Evolutionary conservation across 495 filamentous ascomycete species (phyloP).

Genomic region (Monascus purpureus): DNA sequence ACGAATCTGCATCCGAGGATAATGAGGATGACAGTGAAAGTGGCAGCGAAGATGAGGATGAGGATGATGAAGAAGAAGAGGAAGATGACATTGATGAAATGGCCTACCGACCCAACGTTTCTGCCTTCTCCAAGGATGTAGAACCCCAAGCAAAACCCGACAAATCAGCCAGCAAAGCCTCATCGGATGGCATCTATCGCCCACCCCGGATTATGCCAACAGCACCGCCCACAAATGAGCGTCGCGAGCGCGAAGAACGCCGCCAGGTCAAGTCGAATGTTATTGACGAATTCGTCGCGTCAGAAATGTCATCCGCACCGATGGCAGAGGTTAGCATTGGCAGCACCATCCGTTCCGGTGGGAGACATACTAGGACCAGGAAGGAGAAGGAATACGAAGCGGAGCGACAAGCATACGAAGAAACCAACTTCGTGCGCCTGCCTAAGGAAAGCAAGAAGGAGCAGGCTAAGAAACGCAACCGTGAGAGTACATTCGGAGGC

Average conservation of each 20-base stretch:
- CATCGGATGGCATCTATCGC: constrained; percentile 54
- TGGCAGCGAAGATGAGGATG: constrained; percentile 21
- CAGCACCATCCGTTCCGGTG: constrained; percentile 58
- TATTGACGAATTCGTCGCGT: constrained; percentile 72
- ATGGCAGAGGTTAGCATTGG: constrained; percentile 72
- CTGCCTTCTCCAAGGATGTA: constrained; percentile 36
- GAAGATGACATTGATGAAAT: constrained; percentile 45
- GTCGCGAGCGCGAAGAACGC: constrained; percentile 38
- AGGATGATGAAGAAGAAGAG: constrained; percentile 20
- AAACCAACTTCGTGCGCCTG: constrained; percentile 72
- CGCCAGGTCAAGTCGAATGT: constrained; percentile 49
- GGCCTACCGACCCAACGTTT: constrained; percentile 51
- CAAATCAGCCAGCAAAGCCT: constrained; percentile 12
- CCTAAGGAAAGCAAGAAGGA: constrained; percentile 75
- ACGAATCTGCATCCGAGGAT: constrained; percentile 14
- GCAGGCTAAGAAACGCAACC: constrained; percentile 31
- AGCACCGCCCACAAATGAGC: constrained; percentile 42
- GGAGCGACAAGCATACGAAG: constrained; percentile 67
- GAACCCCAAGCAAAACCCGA: constrained; percentile 12
- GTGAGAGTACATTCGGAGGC: constrained; percentile 51
- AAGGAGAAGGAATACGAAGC: constrained; percentile 55
- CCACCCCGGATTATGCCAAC: constrained; percentile 76
- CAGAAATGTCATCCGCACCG: constrained; percentile 66
- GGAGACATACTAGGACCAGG: constrained; percentile 57
- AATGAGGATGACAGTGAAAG: constrained; percentile 13